Percentiles rank a stretch among this genome's conserved stretches.
phyloP scores from a whole-genome alignment of 176 grass and related monocot species.

The Juncus effusus region DNA sequence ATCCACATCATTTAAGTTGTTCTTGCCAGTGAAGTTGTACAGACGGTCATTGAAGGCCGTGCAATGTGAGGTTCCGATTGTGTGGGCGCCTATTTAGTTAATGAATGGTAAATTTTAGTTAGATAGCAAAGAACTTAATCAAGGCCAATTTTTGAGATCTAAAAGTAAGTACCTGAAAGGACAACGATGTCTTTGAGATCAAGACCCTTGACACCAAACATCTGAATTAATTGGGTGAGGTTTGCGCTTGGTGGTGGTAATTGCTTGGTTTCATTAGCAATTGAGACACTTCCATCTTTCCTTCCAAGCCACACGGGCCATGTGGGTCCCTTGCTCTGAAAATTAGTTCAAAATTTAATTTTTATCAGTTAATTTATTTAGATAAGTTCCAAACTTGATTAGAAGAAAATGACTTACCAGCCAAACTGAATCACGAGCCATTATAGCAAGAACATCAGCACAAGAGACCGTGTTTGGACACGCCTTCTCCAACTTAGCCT shows the following conservation, averaged over 20 bases:
- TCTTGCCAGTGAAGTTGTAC: slow-evolving; percentile 81
- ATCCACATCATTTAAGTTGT: slow-evolving; percentile 50
- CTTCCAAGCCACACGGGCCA: slow-evolving; percentile 68
- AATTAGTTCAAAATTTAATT: neutral
- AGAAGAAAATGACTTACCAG: slow-evolving; percentile 31
- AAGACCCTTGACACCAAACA: slow-evolving; percentile 56
- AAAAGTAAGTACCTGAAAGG: slow-evolving; percentile 48
- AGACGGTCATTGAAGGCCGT: slow-evolving; percentile 46
- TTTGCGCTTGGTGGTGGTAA: slow-evolving; percentile 54
- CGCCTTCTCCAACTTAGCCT: slow-evolving; percentile 59
- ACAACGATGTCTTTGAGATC: slow-evolving; percentile 81
- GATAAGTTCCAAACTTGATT: slow-evolving; percentile 4
- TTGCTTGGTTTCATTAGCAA: slow-evolving; percentile 41
- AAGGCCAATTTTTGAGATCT: neutral
- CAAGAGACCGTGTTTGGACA: slow-evolving; percentile 75
- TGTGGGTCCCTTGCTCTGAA: slow-evolving; percentile 62
- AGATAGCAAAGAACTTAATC: neutral
- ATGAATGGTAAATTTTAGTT: neutral
- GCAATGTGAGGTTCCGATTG: slow-evolving; percentile 76
- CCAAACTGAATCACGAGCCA: slow-evolving; percentile 65
- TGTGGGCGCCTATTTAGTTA: slow-evolving; percentile 49
- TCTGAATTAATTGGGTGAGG: slow-evolving; percentile 46
- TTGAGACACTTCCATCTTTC: slow-evolving; percentile 57
- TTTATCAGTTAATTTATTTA: neutral
- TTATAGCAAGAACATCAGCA: slow-evolving; percentile 65